A percentile compares a stretch with the other conserved stretches of the same genome.
Evolutionary conservation across 176 grass and related monocot genomes (phyloP).

Genomic region (Cenchrus purpureus): DNA sequence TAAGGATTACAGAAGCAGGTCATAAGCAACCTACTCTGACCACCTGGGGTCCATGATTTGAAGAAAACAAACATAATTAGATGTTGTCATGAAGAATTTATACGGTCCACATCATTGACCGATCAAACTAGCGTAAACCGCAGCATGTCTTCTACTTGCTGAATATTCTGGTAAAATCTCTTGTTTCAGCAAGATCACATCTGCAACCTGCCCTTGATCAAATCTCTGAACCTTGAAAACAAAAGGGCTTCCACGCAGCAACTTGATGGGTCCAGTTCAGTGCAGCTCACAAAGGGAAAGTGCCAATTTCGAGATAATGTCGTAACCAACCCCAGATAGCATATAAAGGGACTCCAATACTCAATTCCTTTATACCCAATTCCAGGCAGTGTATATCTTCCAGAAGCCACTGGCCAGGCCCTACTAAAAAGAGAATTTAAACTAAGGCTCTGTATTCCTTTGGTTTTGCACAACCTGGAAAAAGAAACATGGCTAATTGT

Average conservation of each 20-base stretch:
- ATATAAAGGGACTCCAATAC: constrained; percentile 40
- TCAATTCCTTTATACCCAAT: constrained; percentile 21
- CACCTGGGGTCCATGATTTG: constrained; percentile 1
- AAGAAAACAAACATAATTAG: background rate
- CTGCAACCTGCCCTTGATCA: background rate
- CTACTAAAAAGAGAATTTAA: background rate
- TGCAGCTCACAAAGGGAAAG: constrained; percentile 45
- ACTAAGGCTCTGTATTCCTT: constrained; percentile 20
- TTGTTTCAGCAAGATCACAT: constrained; percentile 33
- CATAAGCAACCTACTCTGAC: constrained; percentile 4
- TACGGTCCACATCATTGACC: constrained; percentile 27
- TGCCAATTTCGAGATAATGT: constrained; percentile 44
- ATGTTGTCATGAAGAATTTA: background rate
- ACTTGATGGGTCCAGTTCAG: constrained; percentile 45
- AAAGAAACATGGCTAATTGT: constrained; percentile 12
- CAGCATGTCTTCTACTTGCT: background rate
- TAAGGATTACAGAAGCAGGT: background rate
- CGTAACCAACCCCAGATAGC: constrained; percentile 43
- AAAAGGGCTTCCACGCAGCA: constrained; percentile 8
- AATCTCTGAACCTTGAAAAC: constrained; percentile 25
- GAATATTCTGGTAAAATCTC: constrained; percentile 13
- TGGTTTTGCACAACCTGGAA: constrained; percentile 35
- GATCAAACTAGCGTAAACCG: background rate
- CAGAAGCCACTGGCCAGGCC: background rate
- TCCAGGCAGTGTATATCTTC: constrained; percentile 3